A percentile compares a stretch with the other conserved stretches of the same genome.
Conservation (phyloP, 192 early-diverging fungal species). For the Paraglomus brasilianum region DNA sequence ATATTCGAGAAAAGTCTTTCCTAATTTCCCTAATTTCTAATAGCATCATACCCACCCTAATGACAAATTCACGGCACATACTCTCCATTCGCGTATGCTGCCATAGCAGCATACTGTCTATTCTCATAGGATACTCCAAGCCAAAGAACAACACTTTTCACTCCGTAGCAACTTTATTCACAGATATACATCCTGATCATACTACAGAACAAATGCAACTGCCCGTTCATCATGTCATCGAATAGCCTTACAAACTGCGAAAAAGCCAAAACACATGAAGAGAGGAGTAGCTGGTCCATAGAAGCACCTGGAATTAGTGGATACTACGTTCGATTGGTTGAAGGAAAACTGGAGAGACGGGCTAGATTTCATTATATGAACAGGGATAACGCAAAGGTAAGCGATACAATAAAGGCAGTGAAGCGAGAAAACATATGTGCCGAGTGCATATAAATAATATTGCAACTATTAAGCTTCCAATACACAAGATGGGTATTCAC, state of each 20-base stretch:
- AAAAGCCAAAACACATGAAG: constrained; percentile 38
- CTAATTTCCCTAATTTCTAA: too few species aligned
- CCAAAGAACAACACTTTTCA: background rate
- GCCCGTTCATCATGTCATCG: constrained; percentile 63
- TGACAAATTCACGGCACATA: too few species aligned
- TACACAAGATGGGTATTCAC: too few species aligned
- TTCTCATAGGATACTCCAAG: too few species aligned
- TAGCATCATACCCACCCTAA: too few species aligned
- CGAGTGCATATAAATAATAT: background rate
- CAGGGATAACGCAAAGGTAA: constrained; percentile 75
- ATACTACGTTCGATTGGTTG: constrained; percentile 62
- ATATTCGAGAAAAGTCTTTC: too few species aligned
- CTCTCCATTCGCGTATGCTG: too few species aligned
- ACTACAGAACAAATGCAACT: constrained; percentile 57
- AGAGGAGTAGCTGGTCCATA: constrained; percentile 48
- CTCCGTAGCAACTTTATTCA: constrained; percentile 65
- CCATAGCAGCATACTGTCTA: too few species aligned
- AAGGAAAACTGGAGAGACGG: constrained; percentile 46
- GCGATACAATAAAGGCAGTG: background rate
- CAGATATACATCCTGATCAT: constrained; percentile 69
- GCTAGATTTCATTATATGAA: constrained; percentile 76
- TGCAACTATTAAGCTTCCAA: too few species aligned
- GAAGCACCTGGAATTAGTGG: constrained; percentile 57
- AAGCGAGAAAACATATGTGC: too few species aligned
- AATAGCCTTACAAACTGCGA: constrained; percentile 14